Base-by-base conservation (phyloP, 2,329 filamentous ascomycete species). In the Emmonsiellopsis sp. region DNA sequence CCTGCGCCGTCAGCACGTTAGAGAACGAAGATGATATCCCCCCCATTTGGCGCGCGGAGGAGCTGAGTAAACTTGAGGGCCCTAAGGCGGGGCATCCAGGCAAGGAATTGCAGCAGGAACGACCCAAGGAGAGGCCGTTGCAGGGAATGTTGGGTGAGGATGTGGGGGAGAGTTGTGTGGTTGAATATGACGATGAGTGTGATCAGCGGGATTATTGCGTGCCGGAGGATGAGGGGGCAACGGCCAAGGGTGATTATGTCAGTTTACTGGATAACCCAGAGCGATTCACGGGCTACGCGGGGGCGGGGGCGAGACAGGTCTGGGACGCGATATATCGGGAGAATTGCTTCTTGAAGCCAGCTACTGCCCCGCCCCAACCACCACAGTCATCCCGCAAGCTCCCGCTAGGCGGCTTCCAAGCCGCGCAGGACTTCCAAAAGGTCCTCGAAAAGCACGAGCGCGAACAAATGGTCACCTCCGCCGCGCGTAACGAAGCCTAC, bases 321-420 rank as follows among this genome's bases (percentile, higher is more conserved):
- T 98, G 93, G 93, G 86, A 95, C 66, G 87, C 93, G 53, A 90
- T 98, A 55, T 98, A 98, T 72, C 81, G 89, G 51, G 93, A 98
- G 71, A 98, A 98, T 70, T 98, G 93, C 74, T 98, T 98, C 75
- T 74, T 81, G 57, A 80, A 70, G 66, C 72, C 68, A 56, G 17
- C 17, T 17, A 65, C 65, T 8, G 49, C 55, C 33, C 46, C 53
- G 9, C 58, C 62, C 3, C 60, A 67, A 43, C 55, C 63, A 7
- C 59, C 60, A 17, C 51, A 59, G 11, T 61, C n/a, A 13, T 37
- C 31, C 32, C 32, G 34, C 36, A 54, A 46, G 9, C 62, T 62
- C 11, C 68, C 69, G 0, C 63, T 74, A 42, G 71, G 71, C 31
- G 73, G 69, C 6, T 71, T 78, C 39, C 72, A 82, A 57, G 83